Percentiles rank a stretch among this genome's conserved stretches.
These are phyloP conservation scores for Ulmus americana DNA, from an alignment of 331 rosid genomes.

Conservation along the genomic window DNA sequence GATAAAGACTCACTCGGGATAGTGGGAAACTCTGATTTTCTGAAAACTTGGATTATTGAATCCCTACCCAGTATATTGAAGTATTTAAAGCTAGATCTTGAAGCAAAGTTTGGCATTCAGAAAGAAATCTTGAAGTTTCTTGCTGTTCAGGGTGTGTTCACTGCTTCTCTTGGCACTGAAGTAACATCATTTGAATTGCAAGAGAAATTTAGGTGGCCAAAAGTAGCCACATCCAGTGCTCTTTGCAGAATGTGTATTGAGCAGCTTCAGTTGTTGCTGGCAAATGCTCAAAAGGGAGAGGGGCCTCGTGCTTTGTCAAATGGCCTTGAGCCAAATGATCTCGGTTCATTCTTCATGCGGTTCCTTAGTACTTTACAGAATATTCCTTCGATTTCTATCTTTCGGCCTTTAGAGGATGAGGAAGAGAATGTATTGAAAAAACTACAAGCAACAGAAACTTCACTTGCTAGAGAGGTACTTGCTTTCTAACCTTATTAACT, in stretches of 20 bases:
- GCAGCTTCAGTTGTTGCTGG: conserved; percentile 74
- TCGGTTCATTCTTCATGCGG: conserved; percentile 80
- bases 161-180: conserved; percentile 86
- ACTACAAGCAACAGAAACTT: conserved; percentile 59
- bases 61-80: conserved; percentile 70
- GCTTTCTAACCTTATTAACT: background rate
- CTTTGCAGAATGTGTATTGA: conserved; percentile 86
- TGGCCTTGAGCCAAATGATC: conserved; percentile 59
- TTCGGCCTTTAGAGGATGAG: conserved; percentile 53
- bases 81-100: conserved; percentile 56
- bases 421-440: conserved; percentile 60
- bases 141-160: conserved; percentile 88
- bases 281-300: conserved; percentile 81
- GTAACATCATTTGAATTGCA: conserved; percentile 88
- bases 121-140: conserved; percentile 80
- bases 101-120: conserved; percentile 60
- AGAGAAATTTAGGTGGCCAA: conserved; percentile 92
- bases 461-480: conserved; percentile 59
- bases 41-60: conserved; percentile 91
- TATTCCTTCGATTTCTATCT: conserved; percentile 86
- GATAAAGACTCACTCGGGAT: conserved; percentile 61
- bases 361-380: conserved; percentile 69
- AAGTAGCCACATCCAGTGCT: conserved; percentile 66
- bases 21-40: conserved; percentile 58
- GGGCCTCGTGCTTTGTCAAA: conserved; percentile 36